Percentiles rank a stretch among this genome's conserved stretches.
Conservation (phyloP, 805 yeast genomes). For the Schwanniomyces sp. region DNA sequence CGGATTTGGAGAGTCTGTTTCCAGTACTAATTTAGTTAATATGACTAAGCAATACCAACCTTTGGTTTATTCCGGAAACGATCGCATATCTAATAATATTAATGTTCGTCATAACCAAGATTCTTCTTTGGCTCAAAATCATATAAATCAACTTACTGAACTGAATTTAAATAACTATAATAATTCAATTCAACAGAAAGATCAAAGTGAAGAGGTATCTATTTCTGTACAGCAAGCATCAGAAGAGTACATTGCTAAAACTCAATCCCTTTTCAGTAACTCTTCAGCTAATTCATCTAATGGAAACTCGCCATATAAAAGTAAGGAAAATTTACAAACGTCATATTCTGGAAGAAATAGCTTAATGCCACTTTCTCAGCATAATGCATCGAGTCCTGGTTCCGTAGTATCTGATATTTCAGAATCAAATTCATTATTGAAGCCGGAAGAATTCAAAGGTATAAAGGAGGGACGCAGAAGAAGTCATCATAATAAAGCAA, state of each 20-base stretch:
- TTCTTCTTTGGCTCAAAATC: slow-evolving; percentile 8
- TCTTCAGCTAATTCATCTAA: slow-evolving; percentile 39
- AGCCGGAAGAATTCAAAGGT: slow-evolving; percentile 40
- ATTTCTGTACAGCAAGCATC: slow-evolving; percentile 32
- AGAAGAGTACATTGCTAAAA: slow-evolving; percentile 41
- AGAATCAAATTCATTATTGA: slow-evolving; percentile 14
- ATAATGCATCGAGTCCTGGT: slow-evolving; percentile 14
- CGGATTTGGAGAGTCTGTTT: slow-evolving; percentile 38
- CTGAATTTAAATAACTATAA: slow-evolving; percentile 8
- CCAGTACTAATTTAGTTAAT: slow-evolving; percentile 29
- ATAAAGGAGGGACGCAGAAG: slow-evolving; percentile 43
- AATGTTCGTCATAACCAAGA: not conserved
- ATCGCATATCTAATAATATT: slow-evolving; percentile 10
- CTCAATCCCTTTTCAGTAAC: slow-evolving; percentile 58
- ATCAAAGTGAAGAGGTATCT: slow-evolving; percentile 10
- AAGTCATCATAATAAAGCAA: slow-evolving; percentile 25
- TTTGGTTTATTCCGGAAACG: slow-evolving; percentile 11
- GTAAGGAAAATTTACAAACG: not conserved
- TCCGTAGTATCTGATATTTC: slow-evolving; percentile 13
- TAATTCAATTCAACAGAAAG: slow-evolving; percentile 4
- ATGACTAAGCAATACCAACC: slow-evolving; percentile 3
- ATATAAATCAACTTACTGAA: slow-evolving; percentile 14
- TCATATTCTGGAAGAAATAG: slow-evolving; percentile 2
- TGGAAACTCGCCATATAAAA: slow-evolving; percentile 15
- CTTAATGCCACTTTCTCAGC: slow-evolving; percentile 15